Base-by-base conservation (phyloP, 495 filamentous ascomycete species). In the Wilcoxina mikolae region DNA sequence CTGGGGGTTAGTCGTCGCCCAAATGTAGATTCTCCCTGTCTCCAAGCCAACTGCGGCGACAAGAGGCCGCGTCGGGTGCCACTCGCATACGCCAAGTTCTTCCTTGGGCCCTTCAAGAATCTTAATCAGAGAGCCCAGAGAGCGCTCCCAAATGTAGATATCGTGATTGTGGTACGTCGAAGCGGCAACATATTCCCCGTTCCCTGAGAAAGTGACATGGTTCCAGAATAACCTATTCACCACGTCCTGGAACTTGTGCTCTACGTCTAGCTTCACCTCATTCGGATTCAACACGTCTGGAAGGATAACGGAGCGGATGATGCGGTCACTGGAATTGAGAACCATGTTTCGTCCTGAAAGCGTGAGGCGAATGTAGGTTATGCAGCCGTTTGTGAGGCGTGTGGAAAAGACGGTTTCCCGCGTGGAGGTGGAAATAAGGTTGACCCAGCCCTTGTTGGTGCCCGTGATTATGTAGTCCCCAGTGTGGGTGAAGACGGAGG, bases 211-310 rank as follows among this genome's bases (percentile, higher is more conserved):
- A 0, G 88, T 80, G 27, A 93, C 87, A 65, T 95, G 85, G 64
- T 95, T 96, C 91, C 91, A 99, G 27, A 83, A 82, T 10, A 95
- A 74, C 25, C 83, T 78, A 64, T 96, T 95, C 18, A 99, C 90
- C 2, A 95, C 85, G 67, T 99, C 91, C 69, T 95, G 89, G 63
- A 95, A 96, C 67, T 94, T 95, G 67, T 96, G 93, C 65, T 99
- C 93, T 22, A 95, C 82, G 29, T 89, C 84, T 20, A 99, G 74
- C 54, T 85, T 80, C 60, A 95, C 84, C 12, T 76, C 81, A 20
- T 78, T 73, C 2, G 75, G 74, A 26, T 78, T 57, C 1, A 57
- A n/a, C 4, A 83, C 68, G 59, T 84, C 78, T 1, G 83, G 82
- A 60, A 86, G 73, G 47, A 85, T 76, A 51, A 96, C 79, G 12